Evolutionary conservation across 352 stramenopile species (phyloP).

Genomic region (Globisporangium nunn): DNA sequence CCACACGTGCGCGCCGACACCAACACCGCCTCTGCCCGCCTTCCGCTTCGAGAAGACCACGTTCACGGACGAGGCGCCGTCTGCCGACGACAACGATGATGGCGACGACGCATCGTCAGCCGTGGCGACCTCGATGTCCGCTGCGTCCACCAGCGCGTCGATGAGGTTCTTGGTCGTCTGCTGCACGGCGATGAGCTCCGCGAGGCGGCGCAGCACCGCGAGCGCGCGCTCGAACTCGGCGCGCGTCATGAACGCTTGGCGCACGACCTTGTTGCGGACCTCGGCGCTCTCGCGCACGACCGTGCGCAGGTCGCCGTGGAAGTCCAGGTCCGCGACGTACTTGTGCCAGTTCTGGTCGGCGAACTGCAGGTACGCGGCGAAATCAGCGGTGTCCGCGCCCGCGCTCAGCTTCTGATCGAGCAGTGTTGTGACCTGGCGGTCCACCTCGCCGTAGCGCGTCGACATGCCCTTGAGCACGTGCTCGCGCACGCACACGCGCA

Average conservation of each 20-base stretch:
- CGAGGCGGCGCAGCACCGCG: constrained; percentile 4
- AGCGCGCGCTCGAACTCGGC: constrained; percentile 4
- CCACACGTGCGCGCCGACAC: constrained; percentile 2
- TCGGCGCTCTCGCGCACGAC: constrained; percentile 4
- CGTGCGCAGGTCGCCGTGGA: constrained; percentile 8
- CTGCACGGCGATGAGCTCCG: constrained; percentile 6
- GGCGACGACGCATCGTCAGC: not conserved
- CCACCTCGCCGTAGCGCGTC: constrained; percentile 8
- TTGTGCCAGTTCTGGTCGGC: constrained; percentile 8
- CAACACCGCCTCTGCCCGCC: too few relatives aligned
- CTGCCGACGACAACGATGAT: not conserved
- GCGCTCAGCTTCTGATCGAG: constrained; percentile 6
- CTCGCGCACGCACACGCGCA: constrained; percentile 9
- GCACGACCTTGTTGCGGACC: constrained; percentile 7
- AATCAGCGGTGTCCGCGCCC: constrained; percentile 2
- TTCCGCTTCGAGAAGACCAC: not conserved
- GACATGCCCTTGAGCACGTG: constrained; percentile 7
- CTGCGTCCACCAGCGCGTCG: constrained; percentile 2
- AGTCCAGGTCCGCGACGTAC: constrained; percentile 6
- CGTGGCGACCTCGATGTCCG: constrained; percentile 1
- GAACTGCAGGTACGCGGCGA: constrained; percentile 6
- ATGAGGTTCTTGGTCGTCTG: constrained; percentile 7
- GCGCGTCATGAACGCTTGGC: not conserved
- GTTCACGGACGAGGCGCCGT: too few relatives aligned
- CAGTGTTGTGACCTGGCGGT: constrained; percentile 3